These are phyloP conservation scores for Phaeotremella skinneri DNA, from an alignment of 768 basidiomycete species.

Conservation along the genomic window DNA sequence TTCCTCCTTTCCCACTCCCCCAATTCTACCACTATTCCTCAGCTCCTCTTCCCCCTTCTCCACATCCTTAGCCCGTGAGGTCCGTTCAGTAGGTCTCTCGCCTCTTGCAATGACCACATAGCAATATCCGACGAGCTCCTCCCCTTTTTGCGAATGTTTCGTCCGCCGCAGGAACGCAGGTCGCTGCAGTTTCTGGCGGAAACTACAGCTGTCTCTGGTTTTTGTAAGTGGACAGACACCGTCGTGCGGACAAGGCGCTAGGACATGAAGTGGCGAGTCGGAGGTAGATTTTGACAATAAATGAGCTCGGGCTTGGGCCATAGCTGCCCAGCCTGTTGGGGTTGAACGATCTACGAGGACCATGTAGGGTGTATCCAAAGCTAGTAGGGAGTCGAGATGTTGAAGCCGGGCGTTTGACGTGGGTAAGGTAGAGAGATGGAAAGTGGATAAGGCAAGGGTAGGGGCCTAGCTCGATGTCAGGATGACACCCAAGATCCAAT, in stretches of 20 bases:
- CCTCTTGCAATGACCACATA: constrained; percentile 87
- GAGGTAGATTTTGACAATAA: constrained; percentile 17
- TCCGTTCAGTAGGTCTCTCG: constrained; percentile 57
- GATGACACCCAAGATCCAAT: too few relatives aligned
- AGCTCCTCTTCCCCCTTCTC: background rate
- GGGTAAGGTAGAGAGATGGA: constrained; percentile 73
- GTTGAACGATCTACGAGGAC: constrained; percentile 82
- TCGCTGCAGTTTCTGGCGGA: constrained; percentile 81
- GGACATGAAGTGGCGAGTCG: constrained; percentile 26
- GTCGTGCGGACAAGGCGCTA: constrained; percentile 83
- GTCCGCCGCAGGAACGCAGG: constrained; percentile 81
- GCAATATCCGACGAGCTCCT: constrained; percentile 83
- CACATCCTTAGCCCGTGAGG: background rate
- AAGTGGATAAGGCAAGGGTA: constrained; percentile 77
- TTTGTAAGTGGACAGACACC: constrained; percentile 67
- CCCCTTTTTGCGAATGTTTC: constrained; percentile 78
- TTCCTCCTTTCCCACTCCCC: constrained; percentile 44
- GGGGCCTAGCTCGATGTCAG: constrained; percentile 13
- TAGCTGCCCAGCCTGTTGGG: constrained; percentile 63
- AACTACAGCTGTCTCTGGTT: constrained; percentile 61
- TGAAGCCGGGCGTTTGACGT: constrained; percentile 60
- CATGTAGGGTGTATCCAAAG: constrained; percentile 19
- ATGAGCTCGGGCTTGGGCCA: constrained; percentile 19
- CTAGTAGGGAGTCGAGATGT: constrained; percentile 24
- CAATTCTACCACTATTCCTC: constrained; percentile 21